These are phyloP conservation scores for Moringa oleifera DNA, from an alignment of 345 rosid species.

Conservation along the genomic window DNA sequence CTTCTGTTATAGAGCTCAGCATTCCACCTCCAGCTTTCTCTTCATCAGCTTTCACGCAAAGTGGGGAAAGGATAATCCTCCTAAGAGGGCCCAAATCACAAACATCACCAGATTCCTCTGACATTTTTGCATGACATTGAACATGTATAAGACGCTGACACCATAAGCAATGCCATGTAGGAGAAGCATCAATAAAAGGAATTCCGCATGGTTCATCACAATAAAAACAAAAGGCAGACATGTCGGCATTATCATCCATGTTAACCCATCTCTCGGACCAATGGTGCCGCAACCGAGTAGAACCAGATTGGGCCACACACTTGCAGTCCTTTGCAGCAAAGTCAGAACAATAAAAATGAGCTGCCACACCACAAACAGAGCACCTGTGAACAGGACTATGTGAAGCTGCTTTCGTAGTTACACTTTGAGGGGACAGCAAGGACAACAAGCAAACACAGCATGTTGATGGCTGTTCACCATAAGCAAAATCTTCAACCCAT, in stretches of 20 bases:
- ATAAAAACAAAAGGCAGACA: conserved; percentile 55
- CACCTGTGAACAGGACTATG: conserved; percentile 46
- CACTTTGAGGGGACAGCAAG: conserved; percentile 32
- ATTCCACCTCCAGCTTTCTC: conserved; percentile 31
- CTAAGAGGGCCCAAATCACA: conserved; percentile 64
- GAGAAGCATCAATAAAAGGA: conserved; percentile 63
- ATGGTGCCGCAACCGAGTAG: conserved; percentile 49
- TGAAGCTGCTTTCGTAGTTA: conserved; percentile 29
- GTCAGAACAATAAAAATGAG: conserved; percentile 60
- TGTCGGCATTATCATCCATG: conserved; percentile 50
- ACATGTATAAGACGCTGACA: conserved; percentile 69
- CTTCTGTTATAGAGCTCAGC: conserved; percentile 30
- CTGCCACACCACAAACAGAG: conserved; percentile 55
- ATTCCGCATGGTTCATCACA: conserved; percentile 68
- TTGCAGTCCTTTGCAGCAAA: conserved; percentile 58
- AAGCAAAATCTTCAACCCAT: conserved; percentile 53
- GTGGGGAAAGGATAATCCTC: conserved; percentile 54
- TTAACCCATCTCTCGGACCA: conserved; percentile 71
- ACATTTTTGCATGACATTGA: conserved; percentile 57
- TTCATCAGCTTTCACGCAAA: conserved; percentile 45
- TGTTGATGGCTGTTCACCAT: conserved; percentile 41
- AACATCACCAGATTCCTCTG: conserved; percentile 52
- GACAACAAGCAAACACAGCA: conserved; percentile 60
- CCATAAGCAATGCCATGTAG: conserved; percentile 71
- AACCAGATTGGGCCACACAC: conserved; percentile 59